Evolutionary conservation across 2,329 filamentous ascomycete species (phyloP), one percentile per base, ranked within the genome.

Genomic region (Xylaria sp.): DNA sequence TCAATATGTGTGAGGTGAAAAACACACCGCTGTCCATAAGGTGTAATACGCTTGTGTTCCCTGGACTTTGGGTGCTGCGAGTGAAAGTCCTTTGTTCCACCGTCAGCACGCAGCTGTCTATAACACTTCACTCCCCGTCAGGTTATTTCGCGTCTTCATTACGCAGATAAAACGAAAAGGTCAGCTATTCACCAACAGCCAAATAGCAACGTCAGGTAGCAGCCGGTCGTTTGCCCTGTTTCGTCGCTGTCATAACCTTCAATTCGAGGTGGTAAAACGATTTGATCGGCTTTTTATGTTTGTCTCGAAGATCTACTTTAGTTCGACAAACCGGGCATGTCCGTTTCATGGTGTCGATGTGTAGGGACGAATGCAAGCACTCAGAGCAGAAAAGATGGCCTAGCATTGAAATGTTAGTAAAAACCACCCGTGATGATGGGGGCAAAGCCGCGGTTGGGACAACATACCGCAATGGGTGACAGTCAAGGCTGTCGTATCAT

Each of bases 401-500:
- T 89, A 40, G 13, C 0, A 52, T 31, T 9, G 25, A 47, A 27
- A 38, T 10, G 37, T 65, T 4, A 63, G 60, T 19, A 46, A 5
- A 9, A 25, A 33, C 7, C 13, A n/a, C 27, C 31, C 43, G 37
- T n/a, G 46, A 7, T 3, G 29, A 37, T 47, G 40, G 51, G 38
- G 31, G 35, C 27, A 38, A 43, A 31, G 29, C 40, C 27, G n/a
- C n/a, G n/a, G n/a, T 27, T 13, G 4, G 40, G 17, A 43, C 8
- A 21, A 77, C 85, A 66, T 84, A 89, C 87, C 87, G 73, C 87
- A 90, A 73, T 88, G 85, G 2, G 87, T 90, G 46, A 88, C 83
- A 1, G 85, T 88, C 62, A 90, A 69, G 27, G 79, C 77, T 1
- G 80, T 82, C 25, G 80, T 82, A 63, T 85, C 80, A 62, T 89